Evolutionary conservation across 768 basidiomycete species (phyloP).

Genomic region (Psilocybe cyanescens): DNA sequence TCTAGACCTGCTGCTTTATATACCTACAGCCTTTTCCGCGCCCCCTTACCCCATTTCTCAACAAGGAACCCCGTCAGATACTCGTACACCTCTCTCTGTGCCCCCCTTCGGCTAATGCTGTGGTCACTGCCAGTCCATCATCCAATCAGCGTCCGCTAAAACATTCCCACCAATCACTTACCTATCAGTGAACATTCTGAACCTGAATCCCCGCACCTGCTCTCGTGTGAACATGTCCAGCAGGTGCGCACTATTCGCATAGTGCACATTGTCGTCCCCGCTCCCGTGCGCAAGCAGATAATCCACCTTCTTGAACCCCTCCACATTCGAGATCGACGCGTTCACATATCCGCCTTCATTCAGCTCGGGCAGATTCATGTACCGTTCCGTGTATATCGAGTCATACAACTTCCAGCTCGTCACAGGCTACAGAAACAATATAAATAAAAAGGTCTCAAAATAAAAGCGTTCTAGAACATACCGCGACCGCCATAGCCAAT

Average conservation of each 20-base stretch:
- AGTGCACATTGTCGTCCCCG: conserved; percentile 98
- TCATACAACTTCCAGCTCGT: conserved; percentile 89
- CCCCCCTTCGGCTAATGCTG: conserved; percentile 70
- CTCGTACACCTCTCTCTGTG: conserved; percentile 84
- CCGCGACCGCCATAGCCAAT: conserved; percentile 89
- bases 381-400: conserved; percentile 96
- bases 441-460: not conserved
- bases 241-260: conserved; percentile 86
- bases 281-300: conserved; percentile 91
- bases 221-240: conserved; percentile 90
- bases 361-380: conserved; percentile 83
- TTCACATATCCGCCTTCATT: conserved; percentile 91
- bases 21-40: conserved; percentile 56
- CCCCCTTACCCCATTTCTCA: conserved; percentile 94
- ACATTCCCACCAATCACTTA: conserved; percentile 33
- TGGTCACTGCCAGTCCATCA: conserved; percentile 66
- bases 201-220: conserved; percentile 74
- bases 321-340: conserved; percentile 86
- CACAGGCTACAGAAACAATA: conserved; percentile 62
- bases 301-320: conserved; percentile 79
- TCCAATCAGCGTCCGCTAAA: not conserved
- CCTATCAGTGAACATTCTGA: conserved; percentile 98
- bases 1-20: conserved; percentile 12
- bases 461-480: conserved; percentile 32
- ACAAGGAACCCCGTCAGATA: conserved; percentile 83